These are phyloP conservation scores for Dothistroma septosporum DNA, from an alignment of 2,329 filamentous ascomycete genomes.

Conservation along the genomic window DNA sequence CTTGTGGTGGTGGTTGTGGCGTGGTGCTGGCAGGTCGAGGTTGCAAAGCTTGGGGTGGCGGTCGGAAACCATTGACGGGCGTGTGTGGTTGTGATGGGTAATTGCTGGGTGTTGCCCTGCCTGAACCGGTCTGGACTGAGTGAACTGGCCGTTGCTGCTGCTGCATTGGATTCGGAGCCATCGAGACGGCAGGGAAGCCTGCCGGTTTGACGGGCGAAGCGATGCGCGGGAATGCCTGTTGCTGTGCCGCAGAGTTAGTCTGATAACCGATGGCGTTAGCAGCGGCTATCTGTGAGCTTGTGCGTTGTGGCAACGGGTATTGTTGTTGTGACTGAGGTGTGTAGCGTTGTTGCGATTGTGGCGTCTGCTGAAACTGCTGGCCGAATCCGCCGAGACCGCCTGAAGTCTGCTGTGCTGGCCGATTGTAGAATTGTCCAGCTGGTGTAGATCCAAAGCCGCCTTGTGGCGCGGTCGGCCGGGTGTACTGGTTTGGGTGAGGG, in stretches of 20 bases:
- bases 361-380: conserved; percentile 22
- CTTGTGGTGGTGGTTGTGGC: conserved; percentile 23
- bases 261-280: conserved; percentile 27
- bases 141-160: conserved; percentile 19
- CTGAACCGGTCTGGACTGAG: conserved; percentile 26
- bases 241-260: conserved; percentile 17
- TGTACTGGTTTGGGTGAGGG: conserved; percentile 27
- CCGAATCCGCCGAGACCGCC: conserved; percentile 23
- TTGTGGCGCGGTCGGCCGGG: conserved; percentile 21
- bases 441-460: conserved; percentile 23
- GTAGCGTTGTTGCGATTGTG: conserved; percentile 26
- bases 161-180: conserved; percentile 15
- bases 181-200: conserved; percentile 13
- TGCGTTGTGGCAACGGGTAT: conserved; percentile 19
- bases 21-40: conserved; percentile 23
- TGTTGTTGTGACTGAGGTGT: conserved; percentile 23
- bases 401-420: conserved; percentile 18
- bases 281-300: conserved; percentile 18
- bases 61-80: conserved; percentile 29
- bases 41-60: conserved; percentile 15
- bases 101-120: conserved; percentile 28
- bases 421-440: conserved; percentile 26
- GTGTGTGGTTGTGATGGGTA: conserved; percentile 30
- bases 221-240: conserved; percentile 24
- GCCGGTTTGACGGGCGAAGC: conserved; percentile 26